phyloP scores from a whole-genome alignment of 2,329 filamentous ascomycete species.

The Sarocladium strictum region DNA sequence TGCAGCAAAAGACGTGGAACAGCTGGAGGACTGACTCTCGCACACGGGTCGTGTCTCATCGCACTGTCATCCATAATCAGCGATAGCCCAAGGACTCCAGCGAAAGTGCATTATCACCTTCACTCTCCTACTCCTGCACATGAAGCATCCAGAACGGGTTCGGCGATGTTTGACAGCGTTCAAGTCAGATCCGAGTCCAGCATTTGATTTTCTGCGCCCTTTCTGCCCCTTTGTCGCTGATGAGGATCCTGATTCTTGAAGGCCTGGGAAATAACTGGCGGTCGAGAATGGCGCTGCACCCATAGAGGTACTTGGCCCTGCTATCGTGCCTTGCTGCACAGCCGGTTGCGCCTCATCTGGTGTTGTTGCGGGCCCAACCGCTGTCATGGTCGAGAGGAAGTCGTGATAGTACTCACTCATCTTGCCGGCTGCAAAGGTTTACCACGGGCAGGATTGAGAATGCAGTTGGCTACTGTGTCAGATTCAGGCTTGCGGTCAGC shows the following conservation, averaged over 20 bases:
- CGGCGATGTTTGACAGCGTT: constrained; percentile 86
- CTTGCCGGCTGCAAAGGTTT: background rate
- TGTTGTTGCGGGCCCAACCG: constrained; percentile 31
- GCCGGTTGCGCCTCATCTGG: constrained; percentile 34
- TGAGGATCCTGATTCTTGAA: constrained; percentile 43
- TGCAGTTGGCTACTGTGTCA: background rate
- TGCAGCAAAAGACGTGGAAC: constrained; percentile 11
- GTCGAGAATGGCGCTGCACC: constrained; percentile 15
- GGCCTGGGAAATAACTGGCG: constrained; percentile 43
- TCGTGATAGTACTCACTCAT: constrained; percentile 55
- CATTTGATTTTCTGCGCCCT: constrained; percentile 42
- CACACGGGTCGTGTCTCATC: constrained; percentile 85
- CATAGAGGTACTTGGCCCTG: background rate
- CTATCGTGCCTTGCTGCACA: constrained; percentile 24
- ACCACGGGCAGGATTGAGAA: background rate
- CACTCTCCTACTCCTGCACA: constrained; percentile 81
- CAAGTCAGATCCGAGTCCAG: constrained; percentile 35
- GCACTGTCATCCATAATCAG: constrained; percentile 53
- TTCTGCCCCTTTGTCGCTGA: constrained; percentile 42
- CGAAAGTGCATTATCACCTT: constrained; percentile 55
- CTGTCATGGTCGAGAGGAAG: constrained; percentile 48
- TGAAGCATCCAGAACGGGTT: constrained; percentile 89
- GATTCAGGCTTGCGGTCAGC: background rate
- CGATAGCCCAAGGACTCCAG: too few relatives aligned
- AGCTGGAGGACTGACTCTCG: constrained; percentile 51